Evolutionary conservation across 495 filamentous ascomycete genomes (phyloP), one percentile per base, ranked within the genome.

Genomic region (Aspergillus heteromorphus): DNA sequence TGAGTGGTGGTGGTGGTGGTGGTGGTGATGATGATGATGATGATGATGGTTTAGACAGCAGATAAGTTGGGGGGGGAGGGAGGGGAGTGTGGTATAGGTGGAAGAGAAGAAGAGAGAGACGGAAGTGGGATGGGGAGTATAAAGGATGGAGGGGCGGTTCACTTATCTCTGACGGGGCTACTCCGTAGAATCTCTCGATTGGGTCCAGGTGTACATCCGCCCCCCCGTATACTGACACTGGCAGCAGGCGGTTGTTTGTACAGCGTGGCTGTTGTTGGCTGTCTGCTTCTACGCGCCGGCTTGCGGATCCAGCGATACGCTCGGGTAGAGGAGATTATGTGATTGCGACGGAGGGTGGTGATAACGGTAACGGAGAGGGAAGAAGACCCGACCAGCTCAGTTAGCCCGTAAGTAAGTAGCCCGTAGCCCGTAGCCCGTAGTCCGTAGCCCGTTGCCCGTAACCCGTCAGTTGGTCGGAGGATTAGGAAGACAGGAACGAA

Each of bases 241-340:
- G 40, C 43, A 27, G 40, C 43, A 27, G 43, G 13, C n/a, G 20
- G 43, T 45, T 45, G 43, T 47, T 47, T 47, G 43, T 29, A 47
- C 43, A 47, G 43, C 43, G 43, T 47, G 43, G 43, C 43, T 17
- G 43, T 8, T 25, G 23, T 23, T 11, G n/a, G 14, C 43, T 47
- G 43, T 18, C 4, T 27, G 23, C 23, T 36, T 36, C 11, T 27
- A 14, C 41, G 7, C 17, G 18, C 41, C 13, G 41, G 5, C 7
- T 3, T 13, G 49, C 49, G 49, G 49, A 23, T 51, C 36, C 18
- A 51, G 51, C 51, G 51, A 54, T 45, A 54, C 41, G 51, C 42
- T 54, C 51, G 51, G 42, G 17, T 47, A 48, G 14, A 7, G 20
- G 10, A 18, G 1, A 45, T 43, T 43, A 21, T 21, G 41, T 20